Conservation (phyloP, 345 rosid species). For the Pistacia integerrima region DNA sequence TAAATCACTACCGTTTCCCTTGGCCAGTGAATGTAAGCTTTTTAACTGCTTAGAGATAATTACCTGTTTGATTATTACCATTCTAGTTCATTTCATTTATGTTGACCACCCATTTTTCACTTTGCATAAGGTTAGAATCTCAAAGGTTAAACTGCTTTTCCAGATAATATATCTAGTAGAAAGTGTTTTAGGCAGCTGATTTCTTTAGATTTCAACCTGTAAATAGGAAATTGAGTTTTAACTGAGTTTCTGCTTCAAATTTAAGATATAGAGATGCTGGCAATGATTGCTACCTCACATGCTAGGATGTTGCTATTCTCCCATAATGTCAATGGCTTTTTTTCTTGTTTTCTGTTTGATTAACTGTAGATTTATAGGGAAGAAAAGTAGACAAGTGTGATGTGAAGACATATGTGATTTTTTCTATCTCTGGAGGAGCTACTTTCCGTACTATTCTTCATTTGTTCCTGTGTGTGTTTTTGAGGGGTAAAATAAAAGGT, state of each 20-base stretch:
- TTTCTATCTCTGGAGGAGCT: neutral
- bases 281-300: neutral
- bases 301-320: neutral
- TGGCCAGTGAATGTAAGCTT: slow-evolving; percentile 71
- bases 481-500: too few species aligned
- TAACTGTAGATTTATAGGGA: neutral
- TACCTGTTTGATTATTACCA: neutral
- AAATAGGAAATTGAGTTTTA: too few species aligned
- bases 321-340: neutral
- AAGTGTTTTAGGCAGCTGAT: neutral
- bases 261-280: neutral
- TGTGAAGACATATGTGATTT: neutral
- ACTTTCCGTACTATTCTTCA: too few species aligned
- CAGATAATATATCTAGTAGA: neutral
- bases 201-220: neutral
- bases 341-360: neutral
- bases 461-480: too few species aligned
- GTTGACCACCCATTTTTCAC: neutral
- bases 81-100: neutral
- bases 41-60: slow-evolving; percentile 7
- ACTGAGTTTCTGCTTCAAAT: too few species aligned
- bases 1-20: slow-evolving; percentile 46
- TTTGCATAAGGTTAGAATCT: neutral
- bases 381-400: neutral
- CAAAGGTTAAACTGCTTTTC: neutral